These are phyloP conservation scores for Combretum micranthum DNA, from an alignment of 345 rosid species.

Conservation along the genomic window DNA sequence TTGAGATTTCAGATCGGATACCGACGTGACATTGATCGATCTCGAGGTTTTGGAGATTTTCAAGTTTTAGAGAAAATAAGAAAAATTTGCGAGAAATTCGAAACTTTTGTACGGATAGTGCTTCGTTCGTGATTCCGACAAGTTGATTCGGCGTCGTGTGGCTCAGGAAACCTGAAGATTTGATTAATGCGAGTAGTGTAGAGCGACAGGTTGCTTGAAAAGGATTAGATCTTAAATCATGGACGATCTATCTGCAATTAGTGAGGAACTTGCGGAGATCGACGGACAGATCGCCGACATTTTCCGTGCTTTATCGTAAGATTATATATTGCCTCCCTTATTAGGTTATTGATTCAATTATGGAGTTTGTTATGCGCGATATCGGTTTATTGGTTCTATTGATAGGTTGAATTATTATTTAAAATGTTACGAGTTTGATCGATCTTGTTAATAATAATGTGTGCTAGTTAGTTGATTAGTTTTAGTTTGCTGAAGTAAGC, in stretches of 20 bases:
- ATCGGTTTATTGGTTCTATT: no score
- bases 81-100: no score
- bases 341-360: not conserved
- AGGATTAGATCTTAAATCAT: not conserved
- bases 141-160: no score
- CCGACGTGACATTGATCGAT: no score
- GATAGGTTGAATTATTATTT: not conserved
- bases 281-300: conserved; percentile 81
- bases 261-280: conserved; percentile 82
- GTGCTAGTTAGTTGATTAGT: not conserved
- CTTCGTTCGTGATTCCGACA: no score
- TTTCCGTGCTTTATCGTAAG: conserved; percentile 88
- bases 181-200: conserved; percentile 5
- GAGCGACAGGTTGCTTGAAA: not conserved
- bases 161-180: no score
- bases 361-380: not conserved
- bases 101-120: no score
- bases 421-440: no score
- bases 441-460: no score
- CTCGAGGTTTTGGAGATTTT: no score
- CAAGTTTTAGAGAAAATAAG: no score
- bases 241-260: conserved; percentile 66
- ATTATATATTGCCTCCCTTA: not conserved
- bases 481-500: conserved; percentile 1
- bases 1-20: no score